Percentiles rank a stretch among this genome's conserved stretches.
Conservation (phyloP, 1,284 basidiomycete genomes). For the Agaricales sp. region DNA sequence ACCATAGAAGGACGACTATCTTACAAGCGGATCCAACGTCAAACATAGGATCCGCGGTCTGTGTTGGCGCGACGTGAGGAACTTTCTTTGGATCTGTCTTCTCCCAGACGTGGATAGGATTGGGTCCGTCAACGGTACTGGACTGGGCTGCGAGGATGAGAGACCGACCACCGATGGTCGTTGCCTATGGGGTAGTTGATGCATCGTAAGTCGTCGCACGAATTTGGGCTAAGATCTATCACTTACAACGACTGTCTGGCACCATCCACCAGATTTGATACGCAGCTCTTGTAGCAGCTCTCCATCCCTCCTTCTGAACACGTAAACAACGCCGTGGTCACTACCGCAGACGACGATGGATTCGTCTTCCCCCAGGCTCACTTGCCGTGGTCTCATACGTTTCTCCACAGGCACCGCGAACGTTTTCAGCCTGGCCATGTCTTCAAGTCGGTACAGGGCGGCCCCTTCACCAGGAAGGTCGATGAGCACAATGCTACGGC, state of each 20-base stretch:
- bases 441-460: slow-evolving; percentile 12
- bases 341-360: slow-evolving; percentile 14
- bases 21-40: too few species aligned
- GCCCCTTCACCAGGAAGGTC: slow-evolving; percentile 12
- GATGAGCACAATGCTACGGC: slow-evolving; percentile 9
- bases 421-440: slow-evolving; percentile 8
- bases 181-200: too few species aligned
- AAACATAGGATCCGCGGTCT: too few species aligned
- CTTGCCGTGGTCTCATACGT: slow-evolving; percentile 10
- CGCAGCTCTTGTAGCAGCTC: slow-evolving; percentile 10
- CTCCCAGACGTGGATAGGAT: neutral
- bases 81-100: neutral
- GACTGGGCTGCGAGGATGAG: neutral
- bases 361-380: slow-evolving; percentile 12
- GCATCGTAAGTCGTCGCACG: neutral
- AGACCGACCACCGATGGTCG: neutral
- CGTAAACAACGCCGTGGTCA: slow-evolving; percentile 17
- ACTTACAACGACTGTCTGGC: slow-evolving; percentile 14
- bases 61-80: too few species aligned
- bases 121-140: neutral
- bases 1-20: neutral
- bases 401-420: slow-evolving; percentile 11
- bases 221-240: neutral
- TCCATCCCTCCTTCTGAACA: slow-evolving; percentile 15
- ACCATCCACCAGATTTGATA: slow-evolving; percentile 11